A percentile compares a stretch with the other conserved stretches of the same genome.
These are phyloP conservation scores for Pecoramyces ruminantium DNA, from an alignment of 192 early-diverging fungal genomes.

Conservation along the genomic window DNA sequence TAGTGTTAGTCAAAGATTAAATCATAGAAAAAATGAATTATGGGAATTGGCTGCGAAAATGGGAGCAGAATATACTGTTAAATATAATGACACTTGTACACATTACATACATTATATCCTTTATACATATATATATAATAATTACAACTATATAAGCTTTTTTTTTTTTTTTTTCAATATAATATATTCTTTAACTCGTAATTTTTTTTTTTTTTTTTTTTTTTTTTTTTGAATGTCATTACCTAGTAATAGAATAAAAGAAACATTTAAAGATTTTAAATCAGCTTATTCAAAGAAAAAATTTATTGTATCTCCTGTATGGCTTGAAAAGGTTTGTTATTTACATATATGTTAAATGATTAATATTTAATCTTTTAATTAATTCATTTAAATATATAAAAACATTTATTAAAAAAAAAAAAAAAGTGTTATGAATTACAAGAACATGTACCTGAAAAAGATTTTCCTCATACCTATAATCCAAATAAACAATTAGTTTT, in stretches of 20 bases:
- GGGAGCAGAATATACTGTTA: slow-evolving; percentile 10
- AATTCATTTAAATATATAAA: too few relatives aligned
- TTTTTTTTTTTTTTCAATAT: too few relatives aligned
- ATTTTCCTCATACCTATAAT: slow-evolving; percentile 22
- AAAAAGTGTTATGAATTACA: slow-evolving; percentile 10
- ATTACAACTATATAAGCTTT: too few relatives aligned
- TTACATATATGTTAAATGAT: too few relatives aligned
- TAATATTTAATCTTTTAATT: too few relatives aligned
- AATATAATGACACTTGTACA: slow-evolving; percentile 16
- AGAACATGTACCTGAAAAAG: slow-evolving; percentile 11
- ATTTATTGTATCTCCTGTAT: slow-evolving; percentile 15
- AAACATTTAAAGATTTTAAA: slow-evolving; percentile 17
- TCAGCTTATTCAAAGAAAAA: slow-evolving; percentile 2
- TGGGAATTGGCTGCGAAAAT: slow-evolving; percentile 9
- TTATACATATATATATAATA: not conserved
- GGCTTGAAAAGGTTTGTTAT: slow-evolving; percentile 9
- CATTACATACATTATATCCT: slow-evolving; percentile 16
- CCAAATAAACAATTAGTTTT: slow-evolving; percentile 6
- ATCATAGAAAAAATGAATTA: not conserved
- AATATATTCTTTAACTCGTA: not conserved
- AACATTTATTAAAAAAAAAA: too few relatives aligned
- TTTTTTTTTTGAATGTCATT: not conserved
- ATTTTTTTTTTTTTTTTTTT: not conserved
- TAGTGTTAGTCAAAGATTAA: slow-evolving; percentile 6
- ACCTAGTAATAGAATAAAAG: slow-evolving; percentile 5